Percentiles rank a stretch among this genome's conserved stretches.
phyloP scores from a whole-genome alignment of 768 basidiomycete genomes.

The Hortiboletus flavorubellus region DNA sequence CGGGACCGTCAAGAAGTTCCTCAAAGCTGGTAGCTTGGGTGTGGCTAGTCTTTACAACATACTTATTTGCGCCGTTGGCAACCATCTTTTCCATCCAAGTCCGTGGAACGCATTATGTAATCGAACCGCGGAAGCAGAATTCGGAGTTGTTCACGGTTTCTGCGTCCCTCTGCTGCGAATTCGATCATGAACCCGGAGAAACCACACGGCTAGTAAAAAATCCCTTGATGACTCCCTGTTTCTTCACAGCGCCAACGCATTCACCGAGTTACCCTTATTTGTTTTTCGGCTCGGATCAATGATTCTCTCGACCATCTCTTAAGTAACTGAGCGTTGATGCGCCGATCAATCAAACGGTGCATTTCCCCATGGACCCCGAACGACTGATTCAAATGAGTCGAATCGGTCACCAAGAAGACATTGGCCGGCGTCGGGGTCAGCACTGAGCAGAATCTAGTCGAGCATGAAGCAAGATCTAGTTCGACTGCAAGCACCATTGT shows the following conservation, averaged over 20 bases:
- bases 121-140: constrained; percentile 72
- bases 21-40: constrained; percentile 86
- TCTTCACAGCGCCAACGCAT: neutral
- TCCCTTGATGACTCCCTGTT: neutral
- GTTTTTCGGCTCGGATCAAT: too few relatives aligned
- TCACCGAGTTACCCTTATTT: too few relatives aligned
- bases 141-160: constrained; percentile 55
- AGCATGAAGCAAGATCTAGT: too few relatives aligned
- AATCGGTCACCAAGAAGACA: too few relatives aligned
- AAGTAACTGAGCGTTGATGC: too few relatives aligned
- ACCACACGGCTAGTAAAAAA: constrained; percentile 70
- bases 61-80: neutral
- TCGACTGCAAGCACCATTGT: too few relatives aligned
- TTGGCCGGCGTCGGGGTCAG: too few relatives aligned
- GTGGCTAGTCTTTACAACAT: constrained; percentile 56
- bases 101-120: constrained; percentile 96
- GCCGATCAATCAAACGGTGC: too few relatives aligned
- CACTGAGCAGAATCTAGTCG: too few relatives aligned
- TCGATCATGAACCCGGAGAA: constrained; percentile 91
- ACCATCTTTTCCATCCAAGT: constrained; percentile 39
- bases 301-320: too few relatives aligned
- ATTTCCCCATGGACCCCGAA: too few relatives aligned
- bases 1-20: constrained; percentile 83
- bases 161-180: constrained; percentile 94
- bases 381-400: too few relatives aligned